Base-by-base conservation (phyloP, 352 stramenopile species). In the Blastocystis sp. region DNA sequence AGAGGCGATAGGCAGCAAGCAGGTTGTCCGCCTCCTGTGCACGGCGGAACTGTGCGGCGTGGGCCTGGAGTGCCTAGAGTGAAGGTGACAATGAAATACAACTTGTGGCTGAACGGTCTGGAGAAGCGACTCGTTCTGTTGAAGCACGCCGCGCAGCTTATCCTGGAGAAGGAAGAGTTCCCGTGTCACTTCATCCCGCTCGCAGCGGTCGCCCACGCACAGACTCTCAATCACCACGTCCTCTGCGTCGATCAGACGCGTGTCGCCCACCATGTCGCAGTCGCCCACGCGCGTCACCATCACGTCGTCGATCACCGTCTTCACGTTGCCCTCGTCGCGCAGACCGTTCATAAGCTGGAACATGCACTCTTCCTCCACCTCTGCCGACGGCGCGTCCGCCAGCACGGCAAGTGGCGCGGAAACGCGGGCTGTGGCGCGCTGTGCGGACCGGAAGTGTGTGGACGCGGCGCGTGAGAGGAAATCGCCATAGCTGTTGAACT, bases 121-220 rank as follows among this genome's bases (percentile, higher is more conserved):
- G 0, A 84, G 38, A 0, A 84, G 10, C 54, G 28, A 0, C 28
- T 68, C 24, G 45, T 84, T 84, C 57, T 84, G 54, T 40, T 21
- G 21, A 52, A 68, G 28, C 38, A 70, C 57, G 3, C 6, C 17
- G 6, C 38, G 21, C 38, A 84, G 60, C 3, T 84, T 57, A 0
- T 24, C 17, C n/a, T 68, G 52, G 9, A 45, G 19, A 21, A n/a
- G 19, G 19, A 69, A n/a, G n/a, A 69, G 38, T 24, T 84, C 57
- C 48, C 43, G 9, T 3, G 69, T 9, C 7, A 84, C 40, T n/a
- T 84, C 57, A 28, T 84, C 74, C 9, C 19, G 38, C 74, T 84
- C 74, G 10, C n/a, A 28, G 43, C 42, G 7, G 3, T 68, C 11
- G 10, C 57, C 38, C 19, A 69, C 28, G 19, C 21, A 40, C 6